These are phyloP conservation scores for Cryptosporidium bovis DNA, from an alignment of 169 alveolate genomes.

Conservation along the genomic window DNA sequence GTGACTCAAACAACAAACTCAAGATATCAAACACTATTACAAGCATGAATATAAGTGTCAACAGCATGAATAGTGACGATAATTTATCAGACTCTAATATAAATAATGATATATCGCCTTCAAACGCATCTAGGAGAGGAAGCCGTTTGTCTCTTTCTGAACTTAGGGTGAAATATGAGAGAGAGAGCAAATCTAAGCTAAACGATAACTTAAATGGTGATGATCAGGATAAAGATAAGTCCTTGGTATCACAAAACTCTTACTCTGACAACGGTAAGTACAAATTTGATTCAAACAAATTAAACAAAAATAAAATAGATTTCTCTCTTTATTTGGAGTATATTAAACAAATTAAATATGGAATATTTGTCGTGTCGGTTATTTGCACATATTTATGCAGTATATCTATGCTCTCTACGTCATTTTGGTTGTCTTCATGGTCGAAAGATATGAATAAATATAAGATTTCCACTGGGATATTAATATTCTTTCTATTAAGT, in stretches of 20 bases:
- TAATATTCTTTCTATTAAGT: conserved; percentile 9
- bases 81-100: not conserved
- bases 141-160: conserved; percentile 42
- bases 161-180: conserved; percentile 34
- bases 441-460: conserved; percentile 24
- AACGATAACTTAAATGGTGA: not conserved
- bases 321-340: conserved; percentile 22
- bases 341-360: conserved; percentile 5
- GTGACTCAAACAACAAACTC: not conserved
- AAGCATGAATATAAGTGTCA: not conserved
- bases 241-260: not conserved
- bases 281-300: not conserved
- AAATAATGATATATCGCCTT: not conserved
- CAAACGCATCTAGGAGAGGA: conserved; percentile 49
- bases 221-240: not conserved
- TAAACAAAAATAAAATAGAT: conserved; percentile 3
- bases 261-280: not conserved
- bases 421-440: conserved; percentile 59
- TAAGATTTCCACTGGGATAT: conserved; percentile 4
- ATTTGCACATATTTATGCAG: conserved; percentile 29
- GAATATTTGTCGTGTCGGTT: not conserved
- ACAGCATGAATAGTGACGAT: not conserved
- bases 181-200: conserved; percentile 34
- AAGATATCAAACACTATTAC: not conserved
- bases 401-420: conserved; percentile 17